Base-by-base conservation (phyloP, 306 rosid species). In the Malus sylvestris region DNA sequence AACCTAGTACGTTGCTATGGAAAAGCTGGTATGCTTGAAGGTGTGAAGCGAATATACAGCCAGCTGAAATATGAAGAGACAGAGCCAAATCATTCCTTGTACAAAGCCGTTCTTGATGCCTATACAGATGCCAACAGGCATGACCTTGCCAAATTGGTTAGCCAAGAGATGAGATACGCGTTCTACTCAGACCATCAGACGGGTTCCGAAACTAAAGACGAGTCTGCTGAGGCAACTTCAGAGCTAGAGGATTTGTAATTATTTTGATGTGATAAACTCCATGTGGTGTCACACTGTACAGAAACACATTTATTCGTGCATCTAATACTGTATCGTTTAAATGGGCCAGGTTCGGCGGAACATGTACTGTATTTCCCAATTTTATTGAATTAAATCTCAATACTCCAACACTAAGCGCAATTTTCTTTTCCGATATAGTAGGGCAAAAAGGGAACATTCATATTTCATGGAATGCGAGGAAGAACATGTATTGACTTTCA, bases 21-120 rank as follows among this genome's bases (percentile, higher is more conserved):
- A 78, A 87, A 83, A 82, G 93, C 97, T 52, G 90, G 96, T 73
- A 87, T 95, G 92, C 67, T 95, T 59, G 94, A 86, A 87, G 98
- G 97, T 23, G 89, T 91, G 80, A 91, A 86, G 87, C 79, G 93
- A 71, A 78, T 95, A 66, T 88, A 88, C 82, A 79, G 89, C 82
- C 91, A 80, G 67, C 68, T 95, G 49, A 88, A 89, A 79, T 83
- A 79, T 57, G 96, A 85, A 78, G 87, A 92, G 77, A 85, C 89
- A 1, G 87, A 85, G 75, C 87, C 83, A 3, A 86, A 79, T 65
- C 76, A 80, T 49, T 87, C 98, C 35, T 84, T 95, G 89, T 87
- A 83, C 84, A 82, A 83, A 83, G 96, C 93, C 49, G 86, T 95
- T 23, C 83, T 83, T 73, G 81, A 84, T 76, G 96, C 96, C 11